Evolutionary conservation across 2,329 filamentous ascomycete genomes (phyloP).

Genomic region (Albifimbria verrucaria): DNA sequence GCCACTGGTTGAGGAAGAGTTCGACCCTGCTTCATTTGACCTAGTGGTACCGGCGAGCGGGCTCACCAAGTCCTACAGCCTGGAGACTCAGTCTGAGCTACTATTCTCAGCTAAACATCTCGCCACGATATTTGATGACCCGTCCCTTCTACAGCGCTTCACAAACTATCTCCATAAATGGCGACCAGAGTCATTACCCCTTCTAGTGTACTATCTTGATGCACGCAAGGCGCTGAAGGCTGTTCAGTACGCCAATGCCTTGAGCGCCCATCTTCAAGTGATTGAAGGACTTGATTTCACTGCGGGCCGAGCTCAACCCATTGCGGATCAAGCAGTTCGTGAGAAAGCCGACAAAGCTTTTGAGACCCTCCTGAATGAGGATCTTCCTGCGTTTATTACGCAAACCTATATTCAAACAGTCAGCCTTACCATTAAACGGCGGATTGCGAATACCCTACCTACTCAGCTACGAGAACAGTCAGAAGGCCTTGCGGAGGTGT

Average conservation of each 20-base stretch:
- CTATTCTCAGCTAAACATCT: conserved; percentile 67
- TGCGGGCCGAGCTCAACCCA: conserved; percentile 43
- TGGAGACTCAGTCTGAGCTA: conserved; percentile 63
- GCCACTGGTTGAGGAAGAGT: conserved; percentile 17
- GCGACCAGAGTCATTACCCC: conserved; percentile 59
- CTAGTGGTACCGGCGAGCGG: conserved; percentile 17
- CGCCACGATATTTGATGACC: conserved; percentile 61
- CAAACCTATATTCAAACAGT: conserved; percentile 67
- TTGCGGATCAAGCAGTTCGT: conserved; percentile 56
- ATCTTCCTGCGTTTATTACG: conserved; percentile 69
- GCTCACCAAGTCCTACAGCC: conserved; percentile 36
- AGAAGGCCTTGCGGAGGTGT: conserved; percentile 72
- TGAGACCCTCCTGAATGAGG: conserved; percentile 60
- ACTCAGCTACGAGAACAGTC: conserved; percentile 64
- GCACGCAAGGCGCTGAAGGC: conserved; percentile 68
- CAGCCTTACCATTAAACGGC: conserved; percentile 64
- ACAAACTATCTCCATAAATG: conserved; percentile 61
- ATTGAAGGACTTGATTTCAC: conserved; percentile 57
- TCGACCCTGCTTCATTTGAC: conserved; percentile 18
- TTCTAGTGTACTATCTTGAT: conserved; percentile 70
- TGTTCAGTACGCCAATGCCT: conserved; percentile 67
- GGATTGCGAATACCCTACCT: conserved; percentile 65
- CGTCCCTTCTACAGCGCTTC: conserved; percentile 61
- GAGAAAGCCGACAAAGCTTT: conserved; percentile 65
- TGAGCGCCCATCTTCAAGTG: conserved; percentile 57